Evolutionary conservation across 176 grass and related monocot species (phyloP).

Genomic region (Rhynchospora tenuis): DNA sequence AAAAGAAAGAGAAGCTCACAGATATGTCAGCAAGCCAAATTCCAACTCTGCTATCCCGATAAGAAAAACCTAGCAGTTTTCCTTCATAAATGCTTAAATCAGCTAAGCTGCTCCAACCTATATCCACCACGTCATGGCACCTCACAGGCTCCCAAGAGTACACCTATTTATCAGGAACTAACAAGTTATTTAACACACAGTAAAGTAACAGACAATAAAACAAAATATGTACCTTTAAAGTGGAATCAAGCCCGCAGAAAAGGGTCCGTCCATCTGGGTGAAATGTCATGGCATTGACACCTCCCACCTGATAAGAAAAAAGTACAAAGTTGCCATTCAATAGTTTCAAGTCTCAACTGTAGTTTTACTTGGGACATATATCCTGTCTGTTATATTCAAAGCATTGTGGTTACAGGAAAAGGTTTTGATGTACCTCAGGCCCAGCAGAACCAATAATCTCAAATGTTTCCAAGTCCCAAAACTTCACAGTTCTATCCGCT

Average conservation of each 20-base stretch:
- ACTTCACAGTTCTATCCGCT: constrained; percentile 77
- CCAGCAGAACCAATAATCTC: constrained; percentile 95
- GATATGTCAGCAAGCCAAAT: constrained; percentile 97
- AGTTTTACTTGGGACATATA: background rate
- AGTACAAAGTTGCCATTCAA: background rate
- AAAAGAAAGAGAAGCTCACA: constrained; percentile 38
- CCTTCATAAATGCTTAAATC: constrained; percentile 99
- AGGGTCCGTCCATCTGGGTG: constrained; percentile 94
- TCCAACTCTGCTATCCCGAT: constrained; percentile 62
- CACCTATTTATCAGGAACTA: constrained; percentile 44
- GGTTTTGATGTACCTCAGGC: constrained; percentile 54
- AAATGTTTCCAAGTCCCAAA: constrained; percentile 99
- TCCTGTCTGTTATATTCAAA: background rate
- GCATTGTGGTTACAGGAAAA: background rate
- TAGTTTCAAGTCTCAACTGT: background rate
- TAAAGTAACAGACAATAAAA: constrained; percentile 10
- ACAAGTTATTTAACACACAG: constrained; percentile 16
- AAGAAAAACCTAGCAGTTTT: constrained; percentile 93
- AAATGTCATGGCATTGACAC: constrained; percentile 74
- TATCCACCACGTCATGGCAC: constrained; percentile 82
- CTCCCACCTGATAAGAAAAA: constrained; percentile 36
- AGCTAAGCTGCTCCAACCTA: constrained; percentile 82
- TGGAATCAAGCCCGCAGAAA: constrained; percentile 79
- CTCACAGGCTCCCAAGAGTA: constrained; percentile 97
- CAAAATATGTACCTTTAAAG: constrained; percentile 58